Percentiles rank a stretch among this genome's conserved stretches.
These are phyloP conservation scores for Colletotrichum sp. DNA, from an alignment of 2,329 filamentous ascomycete species.

Conservation along the genomic window DNA sequence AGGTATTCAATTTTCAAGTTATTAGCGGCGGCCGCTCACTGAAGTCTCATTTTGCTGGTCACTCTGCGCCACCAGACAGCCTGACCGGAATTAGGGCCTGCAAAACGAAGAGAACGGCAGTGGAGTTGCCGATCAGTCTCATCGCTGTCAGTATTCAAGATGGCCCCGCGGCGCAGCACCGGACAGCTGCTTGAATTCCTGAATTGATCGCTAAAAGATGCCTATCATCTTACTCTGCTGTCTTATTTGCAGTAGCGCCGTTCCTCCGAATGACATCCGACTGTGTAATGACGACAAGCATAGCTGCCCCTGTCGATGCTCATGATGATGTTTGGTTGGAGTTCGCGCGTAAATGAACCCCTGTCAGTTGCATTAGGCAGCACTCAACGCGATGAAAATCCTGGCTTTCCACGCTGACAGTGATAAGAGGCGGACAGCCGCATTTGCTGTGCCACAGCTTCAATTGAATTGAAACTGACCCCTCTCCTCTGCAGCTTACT, in stretches of 20 bases:
- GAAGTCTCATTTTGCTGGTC: neutral
- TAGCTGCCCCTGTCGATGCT: neutral
- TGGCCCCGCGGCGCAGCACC: neutral
- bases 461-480: neutral
- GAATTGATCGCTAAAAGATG: neutral
- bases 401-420: neutral
- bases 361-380: neutral
- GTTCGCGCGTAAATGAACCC: neutral
- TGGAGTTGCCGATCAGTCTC: neutral
- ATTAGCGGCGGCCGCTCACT: neutral
- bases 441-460: neutral
- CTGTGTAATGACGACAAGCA: neutral
- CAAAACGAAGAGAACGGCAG: neutral
- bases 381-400: neutral
- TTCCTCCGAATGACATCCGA: neutral
- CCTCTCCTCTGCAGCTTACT: neutral
- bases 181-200: neutral
- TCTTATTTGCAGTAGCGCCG: neutral
- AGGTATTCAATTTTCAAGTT: neutral
- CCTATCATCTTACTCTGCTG: neutral
- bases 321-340: neutral
- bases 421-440: neutral
- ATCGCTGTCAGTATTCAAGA: neutral
- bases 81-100: neutral
- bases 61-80: neutral